Base-by-base conservation (phyloP, 2,329 filamentous ascomycete species). In the Furcasterigmium sp. region DNA sequence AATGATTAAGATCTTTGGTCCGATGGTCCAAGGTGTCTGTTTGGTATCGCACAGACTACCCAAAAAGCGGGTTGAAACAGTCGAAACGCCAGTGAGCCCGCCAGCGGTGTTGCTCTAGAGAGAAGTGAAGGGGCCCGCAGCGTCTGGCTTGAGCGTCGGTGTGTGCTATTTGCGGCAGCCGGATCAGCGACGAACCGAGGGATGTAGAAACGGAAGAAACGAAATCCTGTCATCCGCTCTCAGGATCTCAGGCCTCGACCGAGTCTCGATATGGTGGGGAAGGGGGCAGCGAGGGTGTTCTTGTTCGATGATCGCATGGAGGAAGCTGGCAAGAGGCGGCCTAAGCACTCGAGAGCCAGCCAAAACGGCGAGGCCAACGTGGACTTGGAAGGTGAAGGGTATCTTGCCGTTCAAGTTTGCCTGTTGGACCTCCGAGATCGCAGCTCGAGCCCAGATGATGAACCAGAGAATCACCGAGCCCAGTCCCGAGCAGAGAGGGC, bases 1-100 rank as follows among this genome's bases (percentile, higher is more conserved):
- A 32, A 19, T 40, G 38, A 40, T 40, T 35, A 40, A 32, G 38
- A 32, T 40, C 29, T 21, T 19, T 40, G 32, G 38, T 40, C 38
- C 38, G 29, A 40, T 40, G 18, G 38, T 40, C 29, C 17, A 29
- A n/a, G 29, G 19, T 28, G 29, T 17, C 18, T 18, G 38, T 40
- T 40, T 40, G 38, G 38, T 32, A 35, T 62, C 54, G 61, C 57
- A 62, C 58, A 60, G 59, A 62, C 58, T 53, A 51, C 56, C 54
- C 53, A 52, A 46, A 54, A 56, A 51, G 54, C 53, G 52, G 56
- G 59, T 63, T 61, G 59, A 66, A 64, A 65, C 62, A 54, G 54
- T 58, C 62, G 59, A 67, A 65, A 66, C 63, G 58, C 57, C 54
- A 52, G 49, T 46, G 54, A 57, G 56, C 54, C 55, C 54, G 56